These are phyloP conservation scores for Cladosporium sphaerospermum DNA, from an alignment of 2,329 filamentous ascomycete species.

Conservation along the genomic window DNA sequence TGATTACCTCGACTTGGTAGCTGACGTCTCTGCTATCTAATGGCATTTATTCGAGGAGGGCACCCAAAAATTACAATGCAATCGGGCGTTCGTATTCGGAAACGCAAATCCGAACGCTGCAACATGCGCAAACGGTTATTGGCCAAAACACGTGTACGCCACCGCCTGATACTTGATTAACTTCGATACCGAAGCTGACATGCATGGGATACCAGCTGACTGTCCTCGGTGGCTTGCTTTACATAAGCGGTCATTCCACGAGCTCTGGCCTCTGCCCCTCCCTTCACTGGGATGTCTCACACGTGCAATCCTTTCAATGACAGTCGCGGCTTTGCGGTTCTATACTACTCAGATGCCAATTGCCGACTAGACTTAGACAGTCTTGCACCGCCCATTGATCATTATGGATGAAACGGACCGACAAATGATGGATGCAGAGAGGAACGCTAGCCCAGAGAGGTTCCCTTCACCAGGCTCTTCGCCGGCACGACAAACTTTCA, in stretches of 20 bases:
- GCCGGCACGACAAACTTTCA: background rate
- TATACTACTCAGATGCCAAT: background rate
- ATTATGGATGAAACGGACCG: slow-evolving; percentile 49
- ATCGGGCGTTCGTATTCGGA: too few species aligned
- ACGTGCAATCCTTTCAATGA: too few species aligned
- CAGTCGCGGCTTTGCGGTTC: background rate
- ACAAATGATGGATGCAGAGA: slow-evolving; percentile 50
- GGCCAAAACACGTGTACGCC: too few species aligned
- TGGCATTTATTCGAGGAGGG: too few species aligned
- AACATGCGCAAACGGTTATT: too few species aligned
- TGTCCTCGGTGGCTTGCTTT: background rate
- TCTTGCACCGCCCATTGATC: background rate
- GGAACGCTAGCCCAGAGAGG: slow-evolving; percentile 44
- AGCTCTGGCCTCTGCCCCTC: background rate
- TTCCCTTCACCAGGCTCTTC: slow-evolving; percentile 31
- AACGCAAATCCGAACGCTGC: too few species aligned
- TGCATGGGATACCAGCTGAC: too few species aligned
- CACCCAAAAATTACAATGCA: too few species aligned
- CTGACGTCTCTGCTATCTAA: too few species aligned
- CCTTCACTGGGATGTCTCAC: background rate
- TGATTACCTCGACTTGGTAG: too few species aligned
- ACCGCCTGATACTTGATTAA: too few species aligned
- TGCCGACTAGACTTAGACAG: background rate
- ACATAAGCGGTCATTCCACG: background rate
- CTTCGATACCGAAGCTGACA: too few species aligned